phyloP scores from a whole-genome alignment of 1,139 yeast species.

The Candida smagusa region DNA sequence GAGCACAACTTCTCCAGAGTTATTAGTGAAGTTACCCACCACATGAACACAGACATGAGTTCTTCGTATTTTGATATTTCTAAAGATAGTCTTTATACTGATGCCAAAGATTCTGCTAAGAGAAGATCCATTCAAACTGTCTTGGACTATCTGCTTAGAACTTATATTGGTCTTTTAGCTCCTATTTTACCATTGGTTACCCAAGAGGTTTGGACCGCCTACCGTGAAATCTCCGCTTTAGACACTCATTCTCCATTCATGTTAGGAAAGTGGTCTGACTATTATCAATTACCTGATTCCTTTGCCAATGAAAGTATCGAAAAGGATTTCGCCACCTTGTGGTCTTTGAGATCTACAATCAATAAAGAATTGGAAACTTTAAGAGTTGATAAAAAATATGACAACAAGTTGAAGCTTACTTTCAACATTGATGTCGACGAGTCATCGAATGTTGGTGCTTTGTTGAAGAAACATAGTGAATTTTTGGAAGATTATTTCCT shows the following conservation, averaged over 20 bases:
- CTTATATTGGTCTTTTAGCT: conserved; percentile 63
- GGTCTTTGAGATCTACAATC: conserved; percentile 48
- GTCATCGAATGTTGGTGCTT: conserved; percentile 4
- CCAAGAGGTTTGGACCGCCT: conserved; percentile 81
- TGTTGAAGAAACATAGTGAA: conserved; percentile 24
- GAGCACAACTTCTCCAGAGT: conserved; percentile 66
- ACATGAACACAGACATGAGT: conserved; percentile 73
- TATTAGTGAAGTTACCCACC: conserved; percentile 60
- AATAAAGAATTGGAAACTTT: conserved; percentile 38
- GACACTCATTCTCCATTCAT: conserved; percentile 49
- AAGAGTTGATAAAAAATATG: conserved; percentile 38
- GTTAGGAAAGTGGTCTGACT: conserved; percentile 35
- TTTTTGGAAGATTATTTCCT: conserved; percentile 59
- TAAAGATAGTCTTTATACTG: conserved; percentile 85
- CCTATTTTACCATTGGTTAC: conserved; percentile 82
- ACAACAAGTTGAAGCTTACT: conserved; percentile 64
- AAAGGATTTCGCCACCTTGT: conserved; percentile 36
- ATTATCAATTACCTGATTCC: conserved; percentile 25
- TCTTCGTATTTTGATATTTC: conserved; percentile 83
- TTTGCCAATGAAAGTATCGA: conserved; percentile 30
- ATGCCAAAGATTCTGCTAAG: conserved; percentile 40
- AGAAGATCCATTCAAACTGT: conserved; percentile 75
- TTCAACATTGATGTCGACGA: conserved; percentile 30
- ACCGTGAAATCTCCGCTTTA: conserved; percentile 23
- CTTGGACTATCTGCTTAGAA: conserved; percentile 54